A percentile compares a stretch with the other conserved stretches of the same genome.
Conservation (phyloP, 2,329 filamentous ascomycete species). For the Colletotrichum gloeosporioides region DNA sequence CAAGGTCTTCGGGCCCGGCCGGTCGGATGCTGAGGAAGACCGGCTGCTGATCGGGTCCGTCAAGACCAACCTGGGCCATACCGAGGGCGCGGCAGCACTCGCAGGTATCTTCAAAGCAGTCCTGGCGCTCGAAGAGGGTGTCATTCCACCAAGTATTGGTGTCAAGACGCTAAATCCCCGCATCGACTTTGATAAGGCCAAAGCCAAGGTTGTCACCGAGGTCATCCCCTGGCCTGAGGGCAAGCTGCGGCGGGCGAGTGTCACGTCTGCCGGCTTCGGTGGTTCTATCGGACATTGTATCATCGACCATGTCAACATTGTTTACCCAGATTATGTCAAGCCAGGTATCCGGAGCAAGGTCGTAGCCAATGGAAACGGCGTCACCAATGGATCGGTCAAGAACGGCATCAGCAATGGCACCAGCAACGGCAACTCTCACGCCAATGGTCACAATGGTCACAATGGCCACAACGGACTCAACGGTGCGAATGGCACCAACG, state of each 20-base stretch:
- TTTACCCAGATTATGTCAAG: background rate
- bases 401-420: background rate
- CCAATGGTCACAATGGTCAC: background rate
- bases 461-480: background rate
- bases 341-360: background rate
- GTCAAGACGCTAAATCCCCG: background rate
- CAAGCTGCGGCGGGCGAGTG: background rate
- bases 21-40: background rate
- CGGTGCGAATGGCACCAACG: background rate
- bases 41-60: background rate
- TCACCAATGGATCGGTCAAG: background rate
- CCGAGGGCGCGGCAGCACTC: background rate
- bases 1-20: background rate
- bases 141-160: background rate
- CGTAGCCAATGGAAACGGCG: rapidly evolving
- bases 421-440: background rate
- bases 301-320: background rate
- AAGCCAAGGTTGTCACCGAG: background rate
- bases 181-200: background rate
- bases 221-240: background rate
- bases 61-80: background rate
- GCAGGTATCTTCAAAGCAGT: background rate
- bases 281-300: background rate
- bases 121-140: background rate
- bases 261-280: background rate